phyloP scores from a whole-genome alignment of 2,329 filamentous ascomycete genomes.

The Colletotrichum tofieldiae region DNA sequence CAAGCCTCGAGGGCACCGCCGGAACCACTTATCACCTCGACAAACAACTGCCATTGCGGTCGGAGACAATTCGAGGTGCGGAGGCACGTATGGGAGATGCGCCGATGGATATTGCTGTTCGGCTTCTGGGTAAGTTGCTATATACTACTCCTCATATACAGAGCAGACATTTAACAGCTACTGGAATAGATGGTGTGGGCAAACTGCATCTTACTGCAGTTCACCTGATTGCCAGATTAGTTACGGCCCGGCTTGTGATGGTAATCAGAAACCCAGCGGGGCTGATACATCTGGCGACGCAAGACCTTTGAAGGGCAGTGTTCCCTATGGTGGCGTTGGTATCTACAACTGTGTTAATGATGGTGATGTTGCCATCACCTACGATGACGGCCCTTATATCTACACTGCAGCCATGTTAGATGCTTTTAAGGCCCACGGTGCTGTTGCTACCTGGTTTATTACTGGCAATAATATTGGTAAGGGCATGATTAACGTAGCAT shows the following conservation, averaged over 20 bases:
- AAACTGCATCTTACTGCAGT: constrained; percentile 44
- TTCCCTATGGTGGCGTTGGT: constrained; percentile 53
- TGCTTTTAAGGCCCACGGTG: constrained; percentile 50
- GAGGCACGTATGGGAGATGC: constrained; percentile 49
- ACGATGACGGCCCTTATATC: constrained; percentile 55
- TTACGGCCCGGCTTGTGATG: constrained; percentile 50
- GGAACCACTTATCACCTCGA: constrained; percentile 35
- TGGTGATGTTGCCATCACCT: constrained; percentile 55
- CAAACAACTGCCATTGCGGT: constrained; percentile 26
- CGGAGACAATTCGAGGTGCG: constrained; percentile 46
- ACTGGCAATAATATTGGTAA: constrained; percentile 52
- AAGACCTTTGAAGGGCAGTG: constrained; percentile 47
- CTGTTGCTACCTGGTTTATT: constrained; percentile 56
- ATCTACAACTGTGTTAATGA: constrained; percentile 50
- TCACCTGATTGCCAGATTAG: constrained; percentile 50
- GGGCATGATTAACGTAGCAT: constrained; percentile 52
- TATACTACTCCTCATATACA: background rate
- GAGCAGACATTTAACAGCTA: background rate
- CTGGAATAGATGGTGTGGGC: constrained; percentile 49
- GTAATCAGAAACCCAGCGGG: constrained; percentile 49
- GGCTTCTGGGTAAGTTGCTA: constrained; percentile 48
- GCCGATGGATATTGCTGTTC: constrained; percentile 54
- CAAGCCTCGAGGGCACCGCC: constrained; percentile 11
- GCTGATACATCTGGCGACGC: constrained; percentile 45
- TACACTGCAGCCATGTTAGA: constrained; percentile 55